phyloP scores from a whole-genome alignment of 495 filamentous ascomycete species.

The Tirmania nivea region DNA sequence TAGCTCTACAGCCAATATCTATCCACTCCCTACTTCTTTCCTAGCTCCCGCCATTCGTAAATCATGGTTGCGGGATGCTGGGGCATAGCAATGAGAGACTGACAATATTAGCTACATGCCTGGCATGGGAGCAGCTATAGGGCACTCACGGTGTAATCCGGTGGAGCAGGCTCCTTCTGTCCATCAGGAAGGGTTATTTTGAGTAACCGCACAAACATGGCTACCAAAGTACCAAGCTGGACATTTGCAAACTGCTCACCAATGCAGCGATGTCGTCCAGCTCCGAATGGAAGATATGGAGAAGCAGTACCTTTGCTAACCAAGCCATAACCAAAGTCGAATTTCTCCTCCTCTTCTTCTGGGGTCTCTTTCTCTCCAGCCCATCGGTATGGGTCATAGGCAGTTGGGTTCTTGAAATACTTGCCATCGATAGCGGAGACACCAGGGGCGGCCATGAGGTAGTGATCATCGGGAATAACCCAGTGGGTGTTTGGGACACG shows the following conservation, averaged over 20 bases:
- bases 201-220: constrained; percentile 55
- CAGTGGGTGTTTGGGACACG: constrained; percentile 56
- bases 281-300: constrained; percentile 88
- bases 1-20: too few relatives aligned
- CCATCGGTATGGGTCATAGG: constrained; percentile 86
- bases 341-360: constrained; percentile 47
- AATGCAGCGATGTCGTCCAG: constrained; percentile 83
- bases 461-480: constrained; percentile 52
- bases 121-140: background rate
- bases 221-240: constrained; percentile 67
- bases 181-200: constrained; percentile 52
- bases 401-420: constrained; percentile 60
- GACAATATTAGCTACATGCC: background rate
- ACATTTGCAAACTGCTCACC: constrained; percentile 94
- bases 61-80: background rate
- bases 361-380: constrained; percentile 27
- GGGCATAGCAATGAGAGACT: background rate
- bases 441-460: constrained; percentile 61
- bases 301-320: constrained; percentile 68
- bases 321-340: constrained; percentile 88
- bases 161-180: constrained; percentile 44
- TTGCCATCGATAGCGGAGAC: constrained; percentile 43
- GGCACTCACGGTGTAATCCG: constrained; percentile 44
- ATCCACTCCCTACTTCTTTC: background rate
- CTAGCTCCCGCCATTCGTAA: background rate